Base-by-base conservation (phyloP, 2,329 filamentous ascomycete genomes). In the Penicillium italicum region DNA sequence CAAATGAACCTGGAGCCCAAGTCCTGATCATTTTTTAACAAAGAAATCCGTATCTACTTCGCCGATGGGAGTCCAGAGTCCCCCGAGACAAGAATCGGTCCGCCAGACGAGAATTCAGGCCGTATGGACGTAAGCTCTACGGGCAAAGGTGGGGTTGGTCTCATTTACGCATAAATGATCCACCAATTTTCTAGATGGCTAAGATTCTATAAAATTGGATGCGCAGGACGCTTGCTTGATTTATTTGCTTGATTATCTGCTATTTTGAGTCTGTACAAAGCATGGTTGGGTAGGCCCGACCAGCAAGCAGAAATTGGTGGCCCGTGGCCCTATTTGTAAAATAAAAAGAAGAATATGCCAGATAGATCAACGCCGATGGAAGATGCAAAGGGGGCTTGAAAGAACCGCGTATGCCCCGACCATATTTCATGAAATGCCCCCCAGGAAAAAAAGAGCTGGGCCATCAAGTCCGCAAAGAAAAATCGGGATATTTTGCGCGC, bases 381-480 rank as follows among this genome's bases (percentile, higher is more conserved):
- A 47, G 42, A 56, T 56, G 54, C 54, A 56, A 56, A 48, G 26
- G 24, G 43, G 30, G 42, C 20, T 31, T 43, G 20, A 24, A 47
- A 26, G 41, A 52, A 55, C 31, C 33, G 31, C 50, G 24, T 46
- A 38, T 47, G 36, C 43, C 33, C 49, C 30, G 28, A 48, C 46
- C 56, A 24, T 43, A 22, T 58, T 37, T 53, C 42, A 53, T 48
- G 40, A 45, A 51, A 55, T 55, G 41, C 40, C 40, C 46, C 20
- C 28, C 20, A 31, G n/a, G 30, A 20, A 38, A 43, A 37, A 37
- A 44, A 33, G 41, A 26, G 43, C 16, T 31, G 50, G 37, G 37
- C 40, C 43, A 56, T 53, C 43, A 47, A 47, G 30, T 45, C 30
- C 53, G 60, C 37, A 58, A 59, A 66, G 47, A 55, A 40, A 36